Conservation (phyloP, 2,329 filamentous ascomycete species). For the Trichoderma afroharzianum region DNA sequence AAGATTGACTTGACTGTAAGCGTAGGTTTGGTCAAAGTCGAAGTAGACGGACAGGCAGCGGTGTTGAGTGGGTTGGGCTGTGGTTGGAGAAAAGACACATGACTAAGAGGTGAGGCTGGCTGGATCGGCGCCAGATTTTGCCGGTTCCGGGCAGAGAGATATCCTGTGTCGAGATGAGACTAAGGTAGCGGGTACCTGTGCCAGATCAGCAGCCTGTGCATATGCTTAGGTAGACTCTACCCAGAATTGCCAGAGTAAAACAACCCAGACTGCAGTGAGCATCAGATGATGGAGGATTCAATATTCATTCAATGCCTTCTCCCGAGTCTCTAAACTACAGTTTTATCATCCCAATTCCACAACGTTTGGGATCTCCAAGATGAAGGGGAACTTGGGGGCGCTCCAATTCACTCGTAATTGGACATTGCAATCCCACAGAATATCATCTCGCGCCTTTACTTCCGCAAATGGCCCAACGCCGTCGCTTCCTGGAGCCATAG, state of each 20-base stretch:
- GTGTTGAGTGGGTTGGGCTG: background rate
- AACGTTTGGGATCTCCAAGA: background rate
- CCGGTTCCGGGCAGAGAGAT: slow-evolving; percentile 22
- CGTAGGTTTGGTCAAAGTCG: background rate
- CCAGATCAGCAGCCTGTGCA: background rate
- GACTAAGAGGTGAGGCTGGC: background rate
- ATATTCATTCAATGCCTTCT: background rate
- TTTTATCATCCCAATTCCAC: background rate
- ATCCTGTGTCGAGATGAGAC: background rate
- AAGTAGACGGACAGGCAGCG: background rate
- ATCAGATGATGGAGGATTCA: background rate
- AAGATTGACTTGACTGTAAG: too few species aligned
- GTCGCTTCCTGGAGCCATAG: background rate
- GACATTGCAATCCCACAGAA: background rate
- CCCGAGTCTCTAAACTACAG: background rate
- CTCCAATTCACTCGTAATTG: background rate
- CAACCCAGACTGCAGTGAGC: background rate
- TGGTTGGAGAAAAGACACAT: background rate
- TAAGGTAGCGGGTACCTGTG: background rate
- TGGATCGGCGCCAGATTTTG: slow-evolving; percentile 24
- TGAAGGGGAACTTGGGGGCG: background rate
- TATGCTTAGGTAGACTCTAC: background rate
- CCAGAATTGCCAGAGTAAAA: too few species aligned
- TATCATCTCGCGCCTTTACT: background rate
- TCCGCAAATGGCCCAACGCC: background rate